phyloP scores from a whole-genome alignment of 306 rosid genomes.

The Acmispon strigosus region DNA sequence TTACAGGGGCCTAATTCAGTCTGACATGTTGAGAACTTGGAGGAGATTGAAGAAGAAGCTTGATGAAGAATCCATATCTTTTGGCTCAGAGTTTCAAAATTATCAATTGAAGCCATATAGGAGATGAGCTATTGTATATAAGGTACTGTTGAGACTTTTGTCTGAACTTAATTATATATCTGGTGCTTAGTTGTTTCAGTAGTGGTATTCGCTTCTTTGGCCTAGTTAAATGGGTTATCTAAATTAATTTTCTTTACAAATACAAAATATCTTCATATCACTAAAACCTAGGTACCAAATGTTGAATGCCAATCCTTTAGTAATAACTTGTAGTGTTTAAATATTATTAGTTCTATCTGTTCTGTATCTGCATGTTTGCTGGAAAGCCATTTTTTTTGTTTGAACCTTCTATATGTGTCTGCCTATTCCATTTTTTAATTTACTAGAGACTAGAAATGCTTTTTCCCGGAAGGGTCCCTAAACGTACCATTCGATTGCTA shows the following conservation, averaged over 20 bases:
- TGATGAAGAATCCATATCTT: conserved; percentile 79
- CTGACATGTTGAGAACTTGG: conserved; percentile 93
- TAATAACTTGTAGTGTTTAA: no score
- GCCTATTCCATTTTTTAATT: no score
- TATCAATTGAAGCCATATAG: conserved; percentile 75
- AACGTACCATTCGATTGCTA: no score
- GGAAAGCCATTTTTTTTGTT: no score
- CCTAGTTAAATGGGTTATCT: background rate
- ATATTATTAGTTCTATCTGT: no score
- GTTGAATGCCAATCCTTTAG: no score
- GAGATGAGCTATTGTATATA: conserved; percentile 29
- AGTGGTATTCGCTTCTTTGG: background rate
- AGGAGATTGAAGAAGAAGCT: conserved; percentile 85
- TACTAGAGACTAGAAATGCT: no score
- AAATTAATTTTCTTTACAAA: background rate
- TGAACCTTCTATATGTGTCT: no score
- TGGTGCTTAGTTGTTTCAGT: background rate
- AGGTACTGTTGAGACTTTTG: background rate
- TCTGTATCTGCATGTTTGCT: no score
- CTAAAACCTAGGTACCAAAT: no score
- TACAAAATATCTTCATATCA: background rate
- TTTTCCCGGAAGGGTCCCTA: no score
- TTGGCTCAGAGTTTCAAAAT: conserved; percentile 69
- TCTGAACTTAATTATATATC: background rate
- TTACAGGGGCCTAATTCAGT: conserved; percentile 71